Base-by-base conservation (phyloP, 306 rosid genomes). In the Trifolium repens region DNA sequence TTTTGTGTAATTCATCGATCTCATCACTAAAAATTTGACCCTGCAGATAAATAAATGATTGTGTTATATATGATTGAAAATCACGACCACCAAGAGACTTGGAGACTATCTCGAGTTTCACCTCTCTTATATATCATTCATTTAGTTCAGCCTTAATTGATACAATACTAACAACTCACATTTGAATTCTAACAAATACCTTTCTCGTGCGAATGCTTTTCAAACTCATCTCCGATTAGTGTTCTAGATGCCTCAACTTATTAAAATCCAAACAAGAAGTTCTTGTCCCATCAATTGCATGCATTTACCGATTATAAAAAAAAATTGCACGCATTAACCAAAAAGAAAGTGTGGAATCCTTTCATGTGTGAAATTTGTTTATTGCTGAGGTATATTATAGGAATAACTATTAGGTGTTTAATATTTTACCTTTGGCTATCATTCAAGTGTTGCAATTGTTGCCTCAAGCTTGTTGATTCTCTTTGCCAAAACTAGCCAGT, bases 281-380 rank as follows among this genome's bases (percentile, higher is more conserved):
- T 86, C 89, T 83, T 94, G 84, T 2, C 97, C 97, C 96, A 81
- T 87, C 53, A 91, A 24, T 82, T 89, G 91, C 77, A 97, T 94
- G 89, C 84, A 80, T 61, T 49, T 62, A 55, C 22, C n/a, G n/a
- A n/a, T n/a, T n/a, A n/a, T n/a, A n/a, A n/a, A n/a, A n/a, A n/a
- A n/a, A n/a, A 91, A 24, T 82, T 89, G 91, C 77, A 97, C 91
- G 89, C 84, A 80, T 61, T 49, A 58, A 55, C 22, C 53, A 62
- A 37, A 62, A 39, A 68, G 24, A 39, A 40, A 15, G 5, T 5
- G 26, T 32, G 59, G 17, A 69, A 67, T 35, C 16, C 58, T 80
- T 39, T 13, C 24, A 58, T 17, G 34, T 61, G 22, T 64, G 9
- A 66, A 30, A 62, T 71, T 64, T n/a, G 46, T 46, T 47, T 13